These are phyloP conservation scores for Rhizophagus sp. DNA, from an alignment of 192 early-diverging fungal species.

Conservation along the genomic window DNA sequence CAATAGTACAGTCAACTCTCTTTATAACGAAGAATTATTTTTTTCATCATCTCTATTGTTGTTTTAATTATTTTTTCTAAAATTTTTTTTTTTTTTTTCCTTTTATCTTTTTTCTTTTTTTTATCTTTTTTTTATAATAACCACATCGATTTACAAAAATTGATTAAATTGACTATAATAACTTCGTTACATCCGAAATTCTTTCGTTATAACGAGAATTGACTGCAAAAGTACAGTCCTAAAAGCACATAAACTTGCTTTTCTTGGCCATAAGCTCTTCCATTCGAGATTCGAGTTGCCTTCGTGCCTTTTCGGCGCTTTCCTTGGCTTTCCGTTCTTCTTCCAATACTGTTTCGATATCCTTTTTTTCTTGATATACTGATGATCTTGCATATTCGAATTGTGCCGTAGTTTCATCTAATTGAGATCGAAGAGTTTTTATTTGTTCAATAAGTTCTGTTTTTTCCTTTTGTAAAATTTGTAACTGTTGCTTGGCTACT, in stretches of 20 bases:
- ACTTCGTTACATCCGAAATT: background rate
- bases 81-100: background rate
- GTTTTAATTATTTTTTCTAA: background rate
- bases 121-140: background rate
- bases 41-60: background rate
- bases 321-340: conserved; percentile 49
- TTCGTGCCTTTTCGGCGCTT: conserved; percentile 51
- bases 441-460: conserved; percentile 38
- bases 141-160: background rate
- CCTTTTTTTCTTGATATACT: conserved; percentile 38
- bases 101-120: background rate
- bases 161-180: no score
- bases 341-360: conserved; percentile 44
- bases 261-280: conserved; percentile 57
- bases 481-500: conserved; percentile 41
- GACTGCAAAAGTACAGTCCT: conserved; percentile 18
- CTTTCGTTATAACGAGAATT: conserved; percentile 14
- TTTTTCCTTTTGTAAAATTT: conserved; percentile 41
- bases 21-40: conserved; percentile 7
- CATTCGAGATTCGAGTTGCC: conserved; percentile 53
- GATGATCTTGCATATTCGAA: conserved; percentile 24
- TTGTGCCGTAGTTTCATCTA: conserved; percentile 37
- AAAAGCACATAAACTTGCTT: conserved; percentile 64
- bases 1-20: background rate
- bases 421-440: conserved; percentile 39